These are phyloP conservation scores for Atkinsonella hypoxylon DNA, from an alignment of 2,329 filamentous ascomycete species.

Conservation along the genomic window DNA sequence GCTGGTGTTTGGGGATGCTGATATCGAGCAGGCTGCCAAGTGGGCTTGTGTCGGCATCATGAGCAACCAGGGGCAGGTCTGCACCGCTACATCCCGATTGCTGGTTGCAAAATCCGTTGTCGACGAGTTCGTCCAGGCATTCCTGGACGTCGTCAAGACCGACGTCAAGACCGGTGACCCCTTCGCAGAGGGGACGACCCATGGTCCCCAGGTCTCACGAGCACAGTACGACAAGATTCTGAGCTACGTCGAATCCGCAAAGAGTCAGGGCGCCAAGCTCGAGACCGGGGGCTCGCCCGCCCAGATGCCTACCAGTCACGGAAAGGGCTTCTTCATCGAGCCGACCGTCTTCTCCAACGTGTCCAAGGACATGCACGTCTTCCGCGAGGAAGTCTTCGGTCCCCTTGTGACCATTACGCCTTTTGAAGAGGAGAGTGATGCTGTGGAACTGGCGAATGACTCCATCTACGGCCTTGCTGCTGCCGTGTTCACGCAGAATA, in stretches of 20 bases:
- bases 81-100: constrained; percentile 52
- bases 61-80: constrained; percentile 53
- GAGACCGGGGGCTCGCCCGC: constrained; percentile 47
- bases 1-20: constrained; percentile 53
- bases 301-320: constrained; percentile 18
- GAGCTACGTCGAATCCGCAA: constrained; percentile 56
- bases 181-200: constrained; percentile 56
- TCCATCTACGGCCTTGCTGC: constrained; percentile 49
- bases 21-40: constrained; percentile 57
- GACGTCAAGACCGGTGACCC: constrained; percentile 58
- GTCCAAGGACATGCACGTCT: constrained; percentile 29
- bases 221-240: constrained; percentile 59
- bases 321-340: constrained; percentile 34
- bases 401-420: constrained; percentile 30
- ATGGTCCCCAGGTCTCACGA: constrained; percentile 64
- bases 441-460: constrained; percentile 32
- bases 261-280: constrained; percentile 58
- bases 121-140: constrained; percentile 51
- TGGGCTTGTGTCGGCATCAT: constrained; percentile 38
- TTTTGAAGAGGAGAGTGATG: constrained; percentile 31
- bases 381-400: constrained; percentile 34
- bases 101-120: constrained; percentile 53
- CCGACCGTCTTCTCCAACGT: constrained; percentile 34
- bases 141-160: constrained; percentile 45
- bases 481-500: constrained; percentile 49